Evolutionary conservation across 345 rosid species (phyloP).

Genomic region (Citrus trifoliata): DNA sequence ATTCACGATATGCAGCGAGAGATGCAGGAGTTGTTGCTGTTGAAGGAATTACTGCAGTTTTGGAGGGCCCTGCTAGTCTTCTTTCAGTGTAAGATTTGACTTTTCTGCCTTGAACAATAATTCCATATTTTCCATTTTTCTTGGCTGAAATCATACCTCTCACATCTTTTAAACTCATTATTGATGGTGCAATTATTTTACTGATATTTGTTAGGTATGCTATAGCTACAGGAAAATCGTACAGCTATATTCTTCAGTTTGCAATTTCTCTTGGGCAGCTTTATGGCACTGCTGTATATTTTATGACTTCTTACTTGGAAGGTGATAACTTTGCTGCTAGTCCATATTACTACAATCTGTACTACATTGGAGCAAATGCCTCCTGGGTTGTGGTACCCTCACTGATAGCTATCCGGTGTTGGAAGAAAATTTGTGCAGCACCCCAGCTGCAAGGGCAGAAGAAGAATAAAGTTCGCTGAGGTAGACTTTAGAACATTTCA

Average conservation of each 20-base stretch:
- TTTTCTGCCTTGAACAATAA: not conserved
- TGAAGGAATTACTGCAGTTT: constrained; percentile 84
- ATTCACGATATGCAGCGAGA: constrained; percentile 82
- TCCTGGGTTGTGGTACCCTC: constrained; percentile 76
- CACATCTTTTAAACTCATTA: not conserved
- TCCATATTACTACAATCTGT: constrained; percentile 57
- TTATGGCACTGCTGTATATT: constrained; percentile 81
- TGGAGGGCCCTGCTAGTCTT: constrained; percentile 83
- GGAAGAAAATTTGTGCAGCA: constrained; percentile 70
- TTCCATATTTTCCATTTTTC: not conserved
- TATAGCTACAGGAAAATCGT: constrained; percentile 70
- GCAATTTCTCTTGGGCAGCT: constrained; percentile 86
- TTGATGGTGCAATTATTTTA: constrained; percentile 7
- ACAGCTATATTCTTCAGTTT: constrained; percentile 81
- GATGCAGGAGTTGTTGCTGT: constrained; percentile 69
- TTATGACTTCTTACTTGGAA: constrained; percentile 71
- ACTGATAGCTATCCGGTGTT: constrained; percentile 58
- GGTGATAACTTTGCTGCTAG: constrained; percentile 79
- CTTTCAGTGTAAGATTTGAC: constrained; percentile 63
- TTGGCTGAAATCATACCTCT: not conserved
- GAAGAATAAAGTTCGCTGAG: constrained; percentile 48
- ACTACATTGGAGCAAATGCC: constrained; percentile 65
- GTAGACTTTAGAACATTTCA: constrained; percentile 2
- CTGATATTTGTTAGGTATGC: constrained; percentile 52
- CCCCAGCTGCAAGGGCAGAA: constrained; percentile 35